phyloP scores from a whole-genome alignment of 208 protist genomes.

The Wallacemonas sp. region DNA sequence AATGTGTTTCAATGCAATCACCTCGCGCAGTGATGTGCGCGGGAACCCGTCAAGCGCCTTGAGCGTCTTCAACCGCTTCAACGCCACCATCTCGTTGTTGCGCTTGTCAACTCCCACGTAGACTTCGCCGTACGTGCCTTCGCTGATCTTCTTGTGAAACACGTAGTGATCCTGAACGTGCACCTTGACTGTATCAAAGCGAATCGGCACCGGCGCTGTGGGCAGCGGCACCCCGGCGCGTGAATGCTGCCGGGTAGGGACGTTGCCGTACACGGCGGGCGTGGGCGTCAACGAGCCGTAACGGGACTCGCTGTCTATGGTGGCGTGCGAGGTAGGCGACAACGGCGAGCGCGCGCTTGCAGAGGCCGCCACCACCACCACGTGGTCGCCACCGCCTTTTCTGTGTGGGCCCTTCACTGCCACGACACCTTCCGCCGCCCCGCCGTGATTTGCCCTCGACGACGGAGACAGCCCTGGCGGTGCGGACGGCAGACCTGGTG shows the following conservation, averaged over 20 bases:
- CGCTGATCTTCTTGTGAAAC: slow-evolving; percentile 88
- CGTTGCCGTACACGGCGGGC: slow-evolving; percentile 25
- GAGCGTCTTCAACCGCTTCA: slow-evolving; percentile 87
- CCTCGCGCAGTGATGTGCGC: slow-evolving; percentile 83
- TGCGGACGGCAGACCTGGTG: too few relatives aligned
- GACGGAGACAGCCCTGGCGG: too few relatives aligned
- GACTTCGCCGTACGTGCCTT: slow-evolving; percentile 97
- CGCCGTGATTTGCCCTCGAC: too few relatives aligned
- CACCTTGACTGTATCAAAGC: slow-evolving; percentile 48
- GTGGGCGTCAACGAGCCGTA: slow-evolving; percentile 36
- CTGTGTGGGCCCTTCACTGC: too few relatives aligned
- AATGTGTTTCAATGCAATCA: slow-evolving; percentile 82
- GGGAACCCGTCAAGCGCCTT: slow-evolving; percentile 84
- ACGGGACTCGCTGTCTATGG: not conserved
- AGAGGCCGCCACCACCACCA: not conserved
- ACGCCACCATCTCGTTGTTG: slow-evolving; percentile 56
- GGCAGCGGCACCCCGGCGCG: slow-evolving; percentile 70
- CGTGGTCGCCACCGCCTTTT: too few relatives aligned
- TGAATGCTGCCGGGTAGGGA: slow-evolving; percentile 24
- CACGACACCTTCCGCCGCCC: too few relatives aligned
- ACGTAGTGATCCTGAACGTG: slow-evolving; percentile 66
- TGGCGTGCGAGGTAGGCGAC: not conserved
- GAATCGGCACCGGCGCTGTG: slow-evolving; percentile 32
- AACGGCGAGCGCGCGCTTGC: not conserved
- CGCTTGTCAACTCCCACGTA: slow-evolving; percentile 64